phyloP scores from a whole-genome alignment of 805 yeast species.

The Candida boidinii region DNA sequence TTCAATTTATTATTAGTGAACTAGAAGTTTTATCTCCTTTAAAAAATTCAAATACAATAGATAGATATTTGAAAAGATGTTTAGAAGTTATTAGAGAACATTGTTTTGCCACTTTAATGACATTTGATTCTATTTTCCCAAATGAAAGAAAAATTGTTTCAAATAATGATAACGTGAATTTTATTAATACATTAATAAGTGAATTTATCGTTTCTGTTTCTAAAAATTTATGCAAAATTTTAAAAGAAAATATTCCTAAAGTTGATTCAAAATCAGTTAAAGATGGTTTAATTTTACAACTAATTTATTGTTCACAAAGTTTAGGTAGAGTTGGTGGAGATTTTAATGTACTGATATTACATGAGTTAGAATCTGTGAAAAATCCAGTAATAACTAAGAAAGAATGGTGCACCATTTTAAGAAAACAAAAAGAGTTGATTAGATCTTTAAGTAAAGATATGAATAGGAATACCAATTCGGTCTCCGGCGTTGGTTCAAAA shows the following conservation, averaged over 20 bases:
- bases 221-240: slow-evolving; percentile 22
- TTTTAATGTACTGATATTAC: slow-evolving; percentile 48
- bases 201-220: slow-evolving; percentile 29
- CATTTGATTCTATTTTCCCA: slow-evolving; percentile 56
- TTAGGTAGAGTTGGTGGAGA: slow-evolving; percentile 64
- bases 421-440: slow-evolving; percentile 32
- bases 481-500: no score
- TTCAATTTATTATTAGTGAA: slow-evolving; percentile 57
- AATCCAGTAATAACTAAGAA: slow-evolving; percentile 22
- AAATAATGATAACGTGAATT: slow-evolving; percentile 5
- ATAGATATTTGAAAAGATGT: slow-evolving; percentile 64
- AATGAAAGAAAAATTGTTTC: slow-evolving; percentile 17
- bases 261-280: slow-evolving; percentile 31
- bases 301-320: slow-evolving; percentile 85
- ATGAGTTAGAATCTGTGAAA: slow-evolving; percentile 28
- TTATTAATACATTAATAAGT: slow-evolving; percentile 23
- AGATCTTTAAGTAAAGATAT: slow-evolving; percentile 14
- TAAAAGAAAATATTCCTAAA: slow-evolving; percentile 21
- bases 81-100: slow-evolving; percentile 82
- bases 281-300: slow-evolving; percentile 70
- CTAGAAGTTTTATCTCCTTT: slow-evolving; percentile 50
- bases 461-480: no score
- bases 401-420: slow-evolving; percentile 34
- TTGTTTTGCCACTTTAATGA: slow-evolving; percentile 63
- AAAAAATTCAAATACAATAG: slow-evolving; percentile 38